Evolutionary conservation across 352 stramenopile species (phyloP), one percentile per base, ranked within the genome.

Genomic region (Pseudoperonospora humuli): DNA sequence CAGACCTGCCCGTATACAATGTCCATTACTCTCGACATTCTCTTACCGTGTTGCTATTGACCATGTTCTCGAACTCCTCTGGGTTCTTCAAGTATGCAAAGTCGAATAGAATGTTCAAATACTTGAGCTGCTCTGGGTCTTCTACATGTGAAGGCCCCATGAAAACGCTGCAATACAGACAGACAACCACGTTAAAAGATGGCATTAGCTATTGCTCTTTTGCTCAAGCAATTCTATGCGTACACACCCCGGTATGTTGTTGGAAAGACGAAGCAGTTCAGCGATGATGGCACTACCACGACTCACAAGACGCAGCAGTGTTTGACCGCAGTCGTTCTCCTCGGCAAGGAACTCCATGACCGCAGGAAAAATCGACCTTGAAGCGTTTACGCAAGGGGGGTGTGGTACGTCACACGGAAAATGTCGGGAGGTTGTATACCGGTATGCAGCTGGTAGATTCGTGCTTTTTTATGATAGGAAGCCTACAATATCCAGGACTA

Each of bases 281-380:
- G 93, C 88, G 32, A 97, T 83, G 56, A 98, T 95, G 35, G 88
- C 75, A 39, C 81, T 93, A 14, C 91, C 93, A 20, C 78, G 69
- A 53, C 84, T 90, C 29, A 96, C 88, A 47, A 98, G 81, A 19
- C 75, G 77, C 64, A 98, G 69, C 48, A 97, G 73, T 51, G 89
- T 97, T 71, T 96, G 85, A 0, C 92, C 93, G 75, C 93, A 98
- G 47, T 97, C 74, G 53, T 97, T 97, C 46, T 97, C 84, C 45
- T 93, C 75, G 4, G 80, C 80, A 36, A 95, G 76, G 45, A 94
- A 90, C 67, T 90, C 84, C 80, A 93, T 93, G 7, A 18, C 28
- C 20, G 11, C 21, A 15, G 36, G 28, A 36, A 19, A 24, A 55
- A 26, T 15, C 17, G 21, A 28, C 15, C 32, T 60, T 56, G 48